Percentiles rank a stretch among this genome's conserved stretches.
Evolutionary conservation across 2,329 filamentous ascomycete species (phyloP).

Genomic region (Pseudogymnoascus verrucosus): DNA sequence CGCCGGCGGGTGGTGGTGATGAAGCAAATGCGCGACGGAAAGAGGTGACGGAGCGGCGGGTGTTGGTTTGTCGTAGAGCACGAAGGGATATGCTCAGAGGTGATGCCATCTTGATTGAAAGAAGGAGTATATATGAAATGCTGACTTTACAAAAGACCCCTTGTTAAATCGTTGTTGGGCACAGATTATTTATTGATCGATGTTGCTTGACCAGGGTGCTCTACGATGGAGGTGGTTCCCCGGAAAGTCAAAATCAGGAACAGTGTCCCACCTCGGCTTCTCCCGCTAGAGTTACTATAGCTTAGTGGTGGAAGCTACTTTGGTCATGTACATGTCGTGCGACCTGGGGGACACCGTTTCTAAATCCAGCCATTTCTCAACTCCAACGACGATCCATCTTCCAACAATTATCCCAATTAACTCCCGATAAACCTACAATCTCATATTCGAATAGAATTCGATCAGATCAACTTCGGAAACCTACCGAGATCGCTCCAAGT

Average conservation of each 20-base stretch:
- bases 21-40: background rate
- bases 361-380: background rate
- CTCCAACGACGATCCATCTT: constrained; percentile 7
- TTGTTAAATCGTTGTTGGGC: background rate
- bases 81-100: background rate
- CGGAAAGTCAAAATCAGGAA: constrained; percentile 6
- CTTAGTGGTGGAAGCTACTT: constrained; percentile 1
- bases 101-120: background rate
- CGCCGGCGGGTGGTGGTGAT: background rate
- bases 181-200: background rate
- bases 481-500: background rate
- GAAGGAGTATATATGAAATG: background rate
- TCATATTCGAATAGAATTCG: background rate
- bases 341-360: constrained; percentile 8
- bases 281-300: constrained; percentile 1
- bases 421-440: background rate
- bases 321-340: constrained; percentile 2
- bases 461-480: constrained; percentile 3
- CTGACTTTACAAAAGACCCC: background rate
- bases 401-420: background rate
- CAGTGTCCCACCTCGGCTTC: background rate
- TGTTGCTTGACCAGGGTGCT: constrained; percentile 5
- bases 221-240: background rate
- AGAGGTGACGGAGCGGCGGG: background rate
- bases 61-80: background rate